phyloP scores from a whole-genome alignment of 768 basidiomycete species.

The Lyophyllum decastes region DNA sequence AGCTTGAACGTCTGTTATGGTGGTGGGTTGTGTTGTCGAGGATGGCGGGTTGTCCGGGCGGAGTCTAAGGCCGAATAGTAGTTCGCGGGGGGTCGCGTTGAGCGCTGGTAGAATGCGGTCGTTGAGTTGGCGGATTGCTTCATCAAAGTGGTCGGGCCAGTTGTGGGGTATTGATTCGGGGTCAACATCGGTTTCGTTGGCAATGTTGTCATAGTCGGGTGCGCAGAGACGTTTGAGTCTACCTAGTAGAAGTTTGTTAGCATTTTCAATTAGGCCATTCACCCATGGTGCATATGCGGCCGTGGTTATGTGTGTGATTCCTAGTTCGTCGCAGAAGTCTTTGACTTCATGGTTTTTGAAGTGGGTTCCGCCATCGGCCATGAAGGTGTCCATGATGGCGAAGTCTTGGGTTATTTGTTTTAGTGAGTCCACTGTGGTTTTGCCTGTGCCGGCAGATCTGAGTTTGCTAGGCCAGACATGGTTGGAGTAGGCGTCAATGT shows the following conservation, averaged over 20 bases:
- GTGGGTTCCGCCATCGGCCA: constrained; percentile 18
- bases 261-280: background rate
- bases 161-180: background rate
- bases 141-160: background rate
- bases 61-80: background rate
- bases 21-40: background rate
- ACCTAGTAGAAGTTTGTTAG: background rate
- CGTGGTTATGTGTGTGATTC: constrained; percentile 9
- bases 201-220: background rate
- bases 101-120: background rate
- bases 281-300: constrained; percentile 1
- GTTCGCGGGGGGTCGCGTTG: background rate
- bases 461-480: too few species aligned
- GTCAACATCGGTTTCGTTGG: background rate
- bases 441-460: too few species aligned
- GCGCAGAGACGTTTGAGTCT: background rate
- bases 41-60: background rate
- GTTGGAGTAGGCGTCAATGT: too few species aligned
- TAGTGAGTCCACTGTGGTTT: too few species aligned
- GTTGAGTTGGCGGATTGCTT: background rate
- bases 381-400: constrained; percentile 6
- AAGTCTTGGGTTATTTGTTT: too few species aligned
- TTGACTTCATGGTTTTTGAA: constrained; percentile 21
- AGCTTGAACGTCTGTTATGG: background rate
- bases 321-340: constrained; percentile 22